Percentiles rank a stretch among this genome's conserved stretches.
phyloP scores from a whole-genome alignment of 2,329 filamentous ascomycete genomes.

The Trichoderma sp. region DNA sequence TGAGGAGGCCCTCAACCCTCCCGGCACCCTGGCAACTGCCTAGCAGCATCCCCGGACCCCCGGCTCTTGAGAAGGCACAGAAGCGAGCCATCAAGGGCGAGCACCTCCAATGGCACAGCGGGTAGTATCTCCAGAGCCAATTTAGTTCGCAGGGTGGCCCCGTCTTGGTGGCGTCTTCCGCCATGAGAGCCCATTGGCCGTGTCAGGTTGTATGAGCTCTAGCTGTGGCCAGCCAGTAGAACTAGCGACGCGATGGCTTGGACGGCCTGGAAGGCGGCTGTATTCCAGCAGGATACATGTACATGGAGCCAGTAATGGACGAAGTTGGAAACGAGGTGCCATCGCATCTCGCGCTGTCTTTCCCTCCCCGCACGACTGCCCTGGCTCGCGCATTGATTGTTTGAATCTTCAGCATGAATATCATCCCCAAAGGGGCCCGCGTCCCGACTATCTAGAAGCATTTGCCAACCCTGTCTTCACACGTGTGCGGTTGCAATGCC shows the following conservation, averaged over 20 bases:
- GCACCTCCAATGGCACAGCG: constrained; percentile 13
- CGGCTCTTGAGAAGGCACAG: constrained; percentile 9
- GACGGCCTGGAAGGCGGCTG: neutral
- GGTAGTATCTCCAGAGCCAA: constrained; percentile 23
- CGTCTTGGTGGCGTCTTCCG: constrained; percentile 7
- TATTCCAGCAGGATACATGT: neutral
- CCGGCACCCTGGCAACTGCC: constrained; percentile 8
- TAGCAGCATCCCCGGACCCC: constrained; percentile 1
- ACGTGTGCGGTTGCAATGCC: neutral
- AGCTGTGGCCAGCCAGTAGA: neutral
- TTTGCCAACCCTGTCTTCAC: constrained; percentile 8
- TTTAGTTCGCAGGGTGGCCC: constrained; percentile 18
- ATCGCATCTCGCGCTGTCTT: neutral
- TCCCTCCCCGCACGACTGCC: neutral
- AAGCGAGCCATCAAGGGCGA: constrained; percentile 13
- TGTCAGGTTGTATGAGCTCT: neutral
- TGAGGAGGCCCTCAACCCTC: constrained; percentile 2
- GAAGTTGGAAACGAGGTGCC: neutral
- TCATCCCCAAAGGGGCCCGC: neutral
- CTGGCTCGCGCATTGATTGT: neutral
- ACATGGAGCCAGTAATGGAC: neutral
- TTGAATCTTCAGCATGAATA: neutral
- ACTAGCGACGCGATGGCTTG: neutral
- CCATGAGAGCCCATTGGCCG: constrained; percentile 13
- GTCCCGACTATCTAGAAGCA: neutral